phyloP scores from a whole-genome alignment of 495 filamentous ascomycete genomes.

The Penicillium arizonense region DNA sequence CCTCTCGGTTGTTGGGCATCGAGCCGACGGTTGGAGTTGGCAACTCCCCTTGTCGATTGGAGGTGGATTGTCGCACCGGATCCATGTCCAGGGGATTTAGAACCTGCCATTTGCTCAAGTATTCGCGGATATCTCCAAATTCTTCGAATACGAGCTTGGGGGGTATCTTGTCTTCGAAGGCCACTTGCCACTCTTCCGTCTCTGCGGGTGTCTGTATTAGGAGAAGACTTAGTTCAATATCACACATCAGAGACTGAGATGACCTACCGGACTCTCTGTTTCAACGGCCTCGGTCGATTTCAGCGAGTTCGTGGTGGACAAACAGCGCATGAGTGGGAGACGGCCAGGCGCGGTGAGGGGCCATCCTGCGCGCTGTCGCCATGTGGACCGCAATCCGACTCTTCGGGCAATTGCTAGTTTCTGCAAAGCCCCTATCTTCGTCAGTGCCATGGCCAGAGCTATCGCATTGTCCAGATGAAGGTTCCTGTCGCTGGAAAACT shows the following conservation, averaged over 20 bases:
- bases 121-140: conserved; percentile 46
- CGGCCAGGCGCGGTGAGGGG: neutral
- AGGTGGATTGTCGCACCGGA: conserved; percentile 30
- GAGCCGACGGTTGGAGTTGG: conserved; percentile 22
- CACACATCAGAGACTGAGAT: no score
- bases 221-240: neutral
- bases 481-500: conserved; percentile 15
- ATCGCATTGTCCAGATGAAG: conserved; percentile 10
- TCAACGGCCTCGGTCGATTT: neutral
- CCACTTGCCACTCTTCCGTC: conserved; percentile 3
- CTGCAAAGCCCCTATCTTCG: conserved; percentile 22
- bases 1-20: conserved; percentile 44
- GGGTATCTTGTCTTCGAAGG: conserved; percentile 25
- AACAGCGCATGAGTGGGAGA: conserved; percentile 1
- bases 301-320: conserved; percentile 12
- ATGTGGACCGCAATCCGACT: conserved; percentile 1
- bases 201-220: conserved; percentile 4
- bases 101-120: conserved; percentile 54
- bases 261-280: conserved; percentile 10
- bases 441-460: conserved; percentile 26
- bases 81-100: conserved; percentile 31
- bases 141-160: conserved; percentile 35
- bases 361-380: conserved; percentile 3
- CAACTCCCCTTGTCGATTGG: conserved; percentile 7
- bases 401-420: conserved; percentile 9